These are phyloP conservation scores for Podaxis carcinomalis DNA, from an alignment of 768 basidiomycete species.

Conservation along the genomic window DNA sequence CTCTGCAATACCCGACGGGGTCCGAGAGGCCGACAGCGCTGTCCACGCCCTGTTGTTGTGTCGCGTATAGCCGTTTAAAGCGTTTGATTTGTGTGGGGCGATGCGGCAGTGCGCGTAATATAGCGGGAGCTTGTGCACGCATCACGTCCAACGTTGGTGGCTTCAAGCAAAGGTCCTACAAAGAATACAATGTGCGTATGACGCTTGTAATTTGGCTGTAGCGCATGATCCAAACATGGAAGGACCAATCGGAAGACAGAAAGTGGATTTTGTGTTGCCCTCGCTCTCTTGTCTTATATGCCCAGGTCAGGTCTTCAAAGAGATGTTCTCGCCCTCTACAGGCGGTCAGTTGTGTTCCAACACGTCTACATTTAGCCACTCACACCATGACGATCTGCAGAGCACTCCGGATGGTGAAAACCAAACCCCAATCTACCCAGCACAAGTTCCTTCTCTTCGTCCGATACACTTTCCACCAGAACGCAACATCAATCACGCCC, in stretches of 20 bases:
- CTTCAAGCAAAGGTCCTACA: not conserved
- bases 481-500: slow-evolving; percentile 56
- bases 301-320: slow-evolving; percentile 41
- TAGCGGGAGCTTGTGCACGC: not conserved
- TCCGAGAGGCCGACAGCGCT: slow-evolving; percentile 25
- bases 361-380: not conserved
- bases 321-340: slow-evolving; percentile 47
- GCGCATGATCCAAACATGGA: not conserved
- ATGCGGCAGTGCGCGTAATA: not conserved
- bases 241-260: not conserved
- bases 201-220: not conserved
- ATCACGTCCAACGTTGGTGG: not conserved
- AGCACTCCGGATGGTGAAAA: slow-evolving; percentile 69
- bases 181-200: not conserved
- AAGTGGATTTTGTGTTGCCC: not conserved
- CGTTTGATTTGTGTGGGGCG: not conserved
- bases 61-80: not conserved
- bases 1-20: slow-evolving; percentile 61
- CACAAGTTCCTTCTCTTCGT: slow-evolving; percentile 66
- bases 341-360: slow-evolving; percentile 26
- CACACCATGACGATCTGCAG: slow-evolving; percentile 29
- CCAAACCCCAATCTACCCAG: slow-evolving; percentile 58
- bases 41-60: not conserved
- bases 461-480: slow-evolving; percentile 65
- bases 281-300: not conserved